A percentile compares a stretch with the other conserved stretches of the same genome.
phyloP scores from a whole-genome alignment of 805 yeast genomes.

The Sugiyamaella marilandica region DNA sequence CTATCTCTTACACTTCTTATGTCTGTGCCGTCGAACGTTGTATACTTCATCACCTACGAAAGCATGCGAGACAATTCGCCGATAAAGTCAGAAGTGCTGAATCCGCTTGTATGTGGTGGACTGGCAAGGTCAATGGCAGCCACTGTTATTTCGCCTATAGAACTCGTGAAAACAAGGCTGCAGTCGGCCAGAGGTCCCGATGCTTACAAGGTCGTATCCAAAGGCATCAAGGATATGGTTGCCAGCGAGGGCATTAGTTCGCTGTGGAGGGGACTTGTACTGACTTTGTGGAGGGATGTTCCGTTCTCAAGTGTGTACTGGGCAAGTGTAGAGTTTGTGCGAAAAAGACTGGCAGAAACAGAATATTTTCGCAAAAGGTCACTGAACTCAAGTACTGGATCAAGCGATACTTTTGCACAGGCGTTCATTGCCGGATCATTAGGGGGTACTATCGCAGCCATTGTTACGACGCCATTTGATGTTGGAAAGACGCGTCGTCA shows the following conservation, averaged over 20 bases:
- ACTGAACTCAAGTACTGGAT: constrained; percentile 14
- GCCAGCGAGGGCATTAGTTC: constrained; percentile 53
- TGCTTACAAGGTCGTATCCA: constrained; percentile 33
- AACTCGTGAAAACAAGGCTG: constrained; percentile 77
- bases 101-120: constrained; percentile 83
- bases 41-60: constrained; percentile 93
- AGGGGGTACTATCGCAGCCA: constrained; percentile 81
- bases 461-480: constrained; percentile 90
- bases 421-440: constrained; percentile 73
- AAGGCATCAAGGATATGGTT: constrained; percentile 51
- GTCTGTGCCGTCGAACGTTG: constrained; percentile 91
- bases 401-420: constrained; percentile 27
- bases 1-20: constrained; percentile 70
- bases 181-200: constrained; percentile 50
- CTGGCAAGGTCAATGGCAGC: constrained; percentile 80
- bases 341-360: constrained; percentile 26
- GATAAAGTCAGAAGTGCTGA: constrained; percentile 40
- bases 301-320: constrained; percentile 96
- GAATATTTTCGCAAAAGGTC: constrained; percentile 16
- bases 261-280: constrained; percentile 75
- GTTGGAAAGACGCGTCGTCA: constrained; percentile 95
- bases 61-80: constrained; percentile 73
- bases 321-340: constrained; percentile 70
- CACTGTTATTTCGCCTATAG: constrained; percentile 80
- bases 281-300: constrained; percentile 95